Base-by-base conservation (phyloP, 2,329 filamentous ascomycete species). In the Trichoderma citrinoviride region DNA sequence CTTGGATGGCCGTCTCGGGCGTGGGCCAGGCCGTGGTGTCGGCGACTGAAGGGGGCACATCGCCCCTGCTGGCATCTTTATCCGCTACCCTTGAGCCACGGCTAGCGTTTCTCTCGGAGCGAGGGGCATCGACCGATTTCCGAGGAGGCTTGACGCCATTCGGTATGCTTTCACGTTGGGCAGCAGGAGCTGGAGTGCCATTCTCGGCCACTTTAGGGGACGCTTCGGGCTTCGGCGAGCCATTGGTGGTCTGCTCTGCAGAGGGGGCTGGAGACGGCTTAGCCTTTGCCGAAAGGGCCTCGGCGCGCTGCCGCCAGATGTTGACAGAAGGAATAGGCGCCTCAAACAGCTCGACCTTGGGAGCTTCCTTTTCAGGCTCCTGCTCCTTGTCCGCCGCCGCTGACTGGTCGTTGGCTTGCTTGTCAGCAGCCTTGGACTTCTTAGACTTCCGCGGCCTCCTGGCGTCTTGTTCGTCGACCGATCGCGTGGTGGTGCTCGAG, bases 11-110 rank as follows among this genome's bases (percentile, higher is more conserved):
- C 60, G 89, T 86, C 70, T 97, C 92, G 0, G 93, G 93, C 3
- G 94, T 98, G 17, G 95, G 95, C 95, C 95, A 99, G 21, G 88
- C 88, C 61, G 87, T 81, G 56, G 91, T 84, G 76, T 98, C 93
- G 65, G 85, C 87, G 53, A 92, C 89, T 2, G 91, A 83, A 27
- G 91, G 91, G 5, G 81, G 73, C 2, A 77, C 67, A 25, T 75
- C 77, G 53, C 68, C 69, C 33, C 33, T 12, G 33, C 33, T 37
- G 14, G 69, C 75, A 14, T 80, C 80, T 68, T 79, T 83, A 21
- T 84, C 82, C 3, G 74, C 71, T 19, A 72, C 68, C 66, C 83
- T 80, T 63, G 77, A 77, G 8, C 82, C 83, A 53, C 84, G 80
- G 66, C 81, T 81, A 50, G 80, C 78, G 62, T 81, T 81, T 64